A percentile compares a stretch with the other conserved stretches of the same genome.
phyloP scores from a whole-genome alignment of 441 rosid species.

The Pelargonium myrrhifolium region DNA sequence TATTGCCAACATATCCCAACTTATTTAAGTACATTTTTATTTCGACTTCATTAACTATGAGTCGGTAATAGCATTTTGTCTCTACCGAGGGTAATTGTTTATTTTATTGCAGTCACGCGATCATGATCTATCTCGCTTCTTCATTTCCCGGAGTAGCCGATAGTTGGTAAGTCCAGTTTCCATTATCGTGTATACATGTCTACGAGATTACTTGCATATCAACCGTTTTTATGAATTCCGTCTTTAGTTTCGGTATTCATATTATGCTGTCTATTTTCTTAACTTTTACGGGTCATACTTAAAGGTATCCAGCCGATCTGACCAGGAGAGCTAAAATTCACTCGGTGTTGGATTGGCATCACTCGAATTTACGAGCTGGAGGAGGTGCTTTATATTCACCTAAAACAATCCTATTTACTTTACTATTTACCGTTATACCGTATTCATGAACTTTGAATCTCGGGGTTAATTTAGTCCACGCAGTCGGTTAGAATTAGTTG shows the following conservation, averaged over 20 bases:
- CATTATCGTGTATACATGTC: neutral
- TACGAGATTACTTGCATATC: neutral
- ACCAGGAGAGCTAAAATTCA: slow-evolving; percentile 71
- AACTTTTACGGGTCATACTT: slow-evolving; percentile 1
- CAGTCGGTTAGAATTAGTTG: too few relatives aligned
- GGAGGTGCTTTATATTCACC: slow-evolving; percentile 32
- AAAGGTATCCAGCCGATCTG: slow-evolving; percentile 83
- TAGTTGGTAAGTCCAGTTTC: slow-evolving; percentile 50
- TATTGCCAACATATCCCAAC: slow-evolving; percentile 23
- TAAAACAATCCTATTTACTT: too few relatives aligned
- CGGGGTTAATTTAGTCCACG: too few relatives aligned
- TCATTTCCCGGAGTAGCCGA: slow-evolving; percentile 79
- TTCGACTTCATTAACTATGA: neutral
- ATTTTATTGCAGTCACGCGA: slow-evolving; percentile 60
- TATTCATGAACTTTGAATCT: too few relatives aligned
- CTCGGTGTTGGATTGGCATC: slow-evolving; percentile 93
- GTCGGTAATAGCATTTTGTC: neutral
- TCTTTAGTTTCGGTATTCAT: too few relatives aligned
- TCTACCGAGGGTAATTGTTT: neutral
- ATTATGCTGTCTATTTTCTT: neutral
- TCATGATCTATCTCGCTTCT: slow-evolving; percentile 63
- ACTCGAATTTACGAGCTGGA: slow-evolving; percentile 66
- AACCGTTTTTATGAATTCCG: too few relatives aligned
- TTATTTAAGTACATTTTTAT: neutral
- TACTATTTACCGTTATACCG: too few relatives aligned